Evolutionary conservation across 441 rosid genomes (phyloP).

Genomic region (Bruguiera hainesii): DNA sequence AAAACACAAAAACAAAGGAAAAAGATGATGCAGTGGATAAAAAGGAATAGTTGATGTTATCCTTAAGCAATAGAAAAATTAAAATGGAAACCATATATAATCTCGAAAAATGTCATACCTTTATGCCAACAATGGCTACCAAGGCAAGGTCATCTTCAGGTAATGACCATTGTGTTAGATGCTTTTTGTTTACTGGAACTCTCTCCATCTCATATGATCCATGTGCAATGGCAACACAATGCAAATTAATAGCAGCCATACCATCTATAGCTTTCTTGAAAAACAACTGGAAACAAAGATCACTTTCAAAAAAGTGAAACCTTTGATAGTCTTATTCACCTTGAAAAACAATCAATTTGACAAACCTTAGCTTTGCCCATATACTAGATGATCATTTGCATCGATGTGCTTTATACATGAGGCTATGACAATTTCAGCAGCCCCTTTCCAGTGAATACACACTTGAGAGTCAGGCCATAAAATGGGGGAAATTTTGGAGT

Average conservation of each 20-base stretch:
- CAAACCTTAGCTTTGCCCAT: slow-evolving; percentile 70
- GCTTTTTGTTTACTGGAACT: slow-evolving; percentile 68
- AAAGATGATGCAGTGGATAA: no score
- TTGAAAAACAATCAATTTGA: slow-evolving; percentile 4
- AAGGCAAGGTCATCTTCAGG: slow-evolving; percentile 86
- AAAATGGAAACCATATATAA: no score
- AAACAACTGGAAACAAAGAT: slow-evolving; percentile 44
- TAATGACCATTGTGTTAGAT: slow-evolving; percentile 59
- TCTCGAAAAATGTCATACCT: slow-evolving; percentile 39
- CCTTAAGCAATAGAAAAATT: no score
- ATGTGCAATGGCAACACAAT: slow-evolving; percentile 90
- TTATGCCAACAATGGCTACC: slow-evolving; percentile 83
- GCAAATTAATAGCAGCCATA: slow-evolving; percentile 88
- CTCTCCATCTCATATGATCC: slow-evolving; percentile 56
- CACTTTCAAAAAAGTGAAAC: background rate
- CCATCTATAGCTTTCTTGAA: slow-evolving; percentile 65
- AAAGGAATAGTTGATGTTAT: no score
- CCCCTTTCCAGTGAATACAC: slow-evolving; percentile 94
- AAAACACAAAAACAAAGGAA: no score
- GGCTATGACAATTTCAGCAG: slow-evolving; percentile 86
- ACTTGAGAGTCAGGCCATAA: slow-evolving; percentile 63
- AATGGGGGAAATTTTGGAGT: background rate
- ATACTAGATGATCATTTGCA: slow-evolving; percentile 35
- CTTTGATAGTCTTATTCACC: background rate
- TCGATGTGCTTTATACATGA: slow-evolving; percentile 62